Conservation (phyloP, 352 stramenopile genomes). For the Phytophthora citrophthora region DNA sequence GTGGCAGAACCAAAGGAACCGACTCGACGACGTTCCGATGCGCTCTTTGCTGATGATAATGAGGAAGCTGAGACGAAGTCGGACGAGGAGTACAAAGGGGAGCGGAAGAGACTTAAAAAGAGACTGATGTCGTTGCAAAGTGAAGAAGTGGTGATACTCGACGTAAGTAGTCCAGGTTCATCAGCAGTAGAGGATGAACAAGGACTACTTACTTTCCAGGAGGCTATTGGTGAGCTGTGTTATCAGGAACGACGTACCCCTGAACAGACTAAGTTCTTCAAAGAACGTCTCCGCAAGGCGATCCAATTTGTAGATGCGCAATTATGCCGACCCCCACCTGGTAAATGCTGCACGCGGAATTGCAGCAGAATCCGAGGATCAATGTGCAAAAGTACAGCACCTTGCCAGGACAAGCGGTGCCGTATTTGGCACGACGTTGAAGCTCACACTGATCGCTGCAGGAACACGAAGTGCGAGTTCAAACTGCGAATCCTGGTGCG, state of each 20-base stretch:
- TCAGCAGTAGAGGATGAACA: constrained; percentile 50
- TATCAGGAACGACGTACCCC: constrained; percentile 60
- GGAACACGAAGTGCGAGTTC: constrained; percentile 73
- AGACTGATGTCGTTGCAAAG: constrained; percentile 10
- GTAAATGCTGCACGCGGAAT: constrained; percentile 49
- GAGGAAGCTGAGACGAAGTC: constrained; percentile 36
- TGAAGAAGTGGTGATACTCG: constrained; percentile 10
- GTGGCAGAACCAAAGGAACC: constrained; percentile 23
- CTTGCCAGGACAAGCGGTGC: constrained; percentile 74
- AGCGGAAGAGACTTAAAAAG: constrained; percentile 25
- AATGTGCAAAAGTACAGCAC: constrained; percentile 70
- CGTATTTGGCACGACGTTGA: constrained; percentile 80
- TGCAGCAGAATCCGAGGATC: constrained; percentile 70
- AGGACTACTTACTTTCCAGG: constrained; percentile 62
- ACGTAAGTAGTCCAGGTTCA: constrained; percentile 9
- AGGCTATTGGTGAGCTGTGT: constrained; percentile 72
- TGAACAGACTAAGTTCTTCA: constrained; percentile 71
- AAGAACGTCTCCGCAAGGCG: constrained; percentile 64
- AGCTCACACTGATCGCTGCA: constrained; percentile 68
- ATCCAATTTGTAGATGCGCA: constrained; percentile 76
- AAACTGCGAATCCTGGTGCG: constrained; percentile 73
- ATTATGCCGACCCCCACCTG: constrained; percentile 59
- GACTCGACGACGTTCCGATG: background rate
- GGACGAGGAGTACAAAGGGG: constrained; percentile 18
- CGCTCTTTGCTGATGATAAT: constrained; percentile 28